Evolutionary conservation across 2,329 filamentous ascomycete genomes (phyloP).

Genomic region (Aspergillus piperis): DNA sequence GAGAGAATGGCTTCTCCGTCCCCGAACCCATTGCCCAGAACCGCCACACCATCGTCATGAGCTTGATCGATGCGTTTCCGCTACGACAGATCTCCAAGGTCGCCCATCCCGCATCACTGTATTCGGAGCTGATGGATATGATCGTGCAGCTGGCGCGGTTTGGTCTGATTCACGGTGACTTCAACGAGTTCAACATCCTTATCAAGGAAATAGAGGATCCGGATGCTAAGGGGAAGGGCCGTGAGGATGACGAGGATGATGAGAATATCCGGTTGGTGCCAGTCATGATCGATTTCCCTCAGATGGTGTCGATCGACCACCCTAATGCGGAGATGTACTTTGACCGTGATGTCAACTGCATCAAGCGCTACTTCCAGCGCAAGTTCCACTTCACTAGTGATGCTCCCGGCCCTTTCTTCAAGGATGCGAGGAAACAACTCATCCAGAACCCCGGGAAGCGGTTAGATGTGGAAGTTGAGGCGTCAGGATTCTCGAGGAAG

Average conservation of each 20-base stretch:
- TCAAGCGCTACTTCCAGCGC: slow-evolving; percentile 90
- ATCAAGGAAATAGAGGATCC: slow-evolving; percentile 69
- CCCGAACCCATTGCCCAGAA: slow-evolving; percentile 86
- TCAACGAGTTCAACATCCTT: slow-evolving; percentile 98
- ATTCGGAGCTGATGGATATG: slow-evolving; percentile 85
- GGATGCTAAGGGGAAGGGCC: slow-evolving; percentile 41
- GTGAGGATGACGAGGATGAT: slow-evolving; percentile 28
- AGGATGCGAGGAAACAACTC: slow-evolving; percentile 75
- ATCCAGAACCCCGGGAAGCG: slow-evolving; percentile 63
- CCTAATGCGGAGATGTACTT: slow-evolving; percentile 96
- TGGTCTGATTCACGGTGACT: slow-evolving; percentile 95
- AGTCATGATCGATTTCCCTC: slow-evolving; percentile 94
- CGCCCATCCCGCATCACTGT: slow-evolving; percentile 79
- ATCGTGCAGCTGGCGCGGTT: slow-evolving; percentile 81
- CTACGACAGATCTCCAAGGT: slow-evolving; percentile 84
- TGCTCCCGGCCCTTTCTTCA: slow-evolving; percentile 80
- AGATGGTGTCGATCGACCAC: slow-evolving; percentile 96
- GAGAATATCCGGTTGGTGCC: slow-evolving; percentile 64
- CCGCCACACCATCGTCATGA: slow-evolving; percentile 95
- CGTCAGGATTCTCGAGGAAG: slow-evolving; percentile 93
- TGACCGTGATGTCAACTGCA: slow-evolving; percentile 89
- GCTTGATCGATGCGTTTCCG: slow-evolving; percentile 86
- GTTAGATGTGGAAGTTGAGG: slow-evolving; percentile 84
- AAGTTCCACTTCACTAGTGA: slow-evolving; percentile 86
- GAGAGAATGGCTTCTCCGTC: slow-evolving; percentile 82